Conservation (phyloP, 1,139 yeast species). For the Sugiyamaella xylanicola region DNA sequence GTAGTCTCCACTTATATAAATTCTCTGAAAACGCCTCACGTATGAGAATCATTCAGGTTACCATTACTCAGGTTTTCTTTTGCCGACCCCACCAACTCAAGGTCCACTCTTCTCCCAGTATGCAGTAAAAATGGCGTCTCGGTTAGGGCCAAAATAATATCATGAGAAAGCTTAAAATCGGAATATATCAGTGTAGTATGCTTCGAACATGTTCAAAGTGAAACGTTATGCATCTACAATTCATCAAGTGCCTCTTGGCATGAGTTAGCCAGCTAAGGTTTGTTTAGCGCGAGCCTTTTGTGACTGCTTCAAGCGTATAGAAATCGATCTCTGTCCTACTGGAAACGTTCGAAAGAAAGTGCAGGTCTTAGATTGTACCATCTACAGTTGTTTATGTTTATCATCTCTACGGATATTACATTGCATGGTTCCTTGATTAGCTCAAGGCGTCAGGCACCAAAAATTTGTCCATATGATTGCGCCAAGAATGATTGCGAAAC, state of each 20-base stretch:
- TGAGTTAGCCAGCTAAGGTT: no score
- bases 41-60: not conserved
- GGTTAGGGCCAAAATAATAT: not conserved
- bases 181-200: not conserved
- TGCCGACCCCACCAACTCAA: not conserved
- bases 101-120: not conserved
- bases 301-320: not conserved
- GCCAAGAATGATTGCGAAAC: no score
- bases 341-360: not conserved
- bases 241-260: not conserved
- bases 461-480: not conserved
- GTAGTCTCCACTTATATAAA: not conserved
- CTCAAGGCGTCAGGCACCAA: no score
- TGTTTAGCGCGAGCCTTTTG: no score
- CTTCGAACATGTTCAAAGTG: not conserved
- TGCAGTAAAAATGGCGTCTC: not conserved
- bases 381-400: not conserved
- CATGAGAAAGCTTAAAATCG: not conserved
- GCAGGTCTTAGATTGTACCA: not conserved
- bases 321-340: not conserved
- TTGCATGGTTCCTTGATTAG: not conserved
- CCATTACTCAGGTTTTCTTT: not conserved
- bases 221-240: not conserved
- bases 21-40: not conserved
- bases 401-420: not conserved